Evolutionary conservation across 306 rosid species (phyloP).

Genomic region (Hylodesmum podocarpum): DNA sequence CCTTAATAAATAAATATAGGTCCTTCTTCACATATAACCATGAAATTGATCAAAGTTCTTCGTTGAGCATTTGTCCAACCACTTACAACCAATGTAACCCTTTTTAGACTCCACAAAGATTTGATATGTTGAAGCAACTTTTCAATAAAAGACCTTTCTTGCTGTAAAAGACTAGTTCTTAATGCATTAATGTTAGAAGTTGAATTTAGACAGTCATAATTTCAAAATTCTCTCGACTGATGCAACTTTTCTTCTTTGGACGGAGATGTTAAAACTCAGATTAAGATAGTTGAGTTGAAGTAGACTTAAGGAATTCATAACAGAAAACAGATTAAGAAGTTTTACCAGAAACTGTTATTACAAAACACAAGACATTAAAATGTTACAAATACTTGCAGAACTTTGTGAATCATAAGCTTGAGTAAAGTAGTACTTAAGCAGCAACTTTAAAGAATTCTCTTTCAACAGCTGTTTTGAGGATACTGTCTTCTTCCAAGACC

Average conservation of each 20-base stretch:
- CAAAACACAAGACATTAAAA: neutral
- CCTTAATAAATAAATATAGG: too few relatives aligned
- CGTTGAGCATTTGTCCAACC: too few relatives aligned
- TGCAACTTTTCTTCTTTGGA: too few relatives aligned
- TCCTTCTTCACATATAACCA: too few relatives aligned
- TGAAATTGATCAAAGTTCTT: too few relatives aligned
- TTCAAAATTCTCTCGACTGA: neutral
- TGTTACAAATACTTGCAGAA: neutral
- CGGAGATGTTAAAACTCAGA: too few relatives aligned
- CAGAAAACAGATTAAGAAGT: neutral
- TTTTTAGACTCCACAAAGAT: too few relatives aligned
- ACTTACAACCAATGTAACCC: too few relatives aligned
- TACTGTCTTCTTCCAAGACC: constrained; percentile 62
- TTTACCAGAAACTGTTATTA: neutral
- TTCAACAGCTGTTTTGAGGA: constrained; percentile 72
- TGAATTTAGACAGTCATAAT: neutral
- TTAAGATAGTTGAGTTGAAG: neutral
- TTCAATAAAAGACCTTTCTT: too few relatives aligned
- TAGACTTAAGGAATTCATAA: neutral
- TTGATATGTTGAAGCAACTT: too few relatives aligned
- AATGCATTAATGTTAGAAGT: too few relatives aligned
- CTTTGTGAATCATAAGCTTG: neutral
- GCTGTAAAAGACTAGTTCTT: too few relatives aligned
- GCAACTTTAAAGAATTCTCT: constrained; percentile 36
- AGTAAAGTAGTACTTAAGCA: constrained; percentile 17